Percentiles rank a stretch among this genome's conserved stretches.
These are phyloP conservation scores for Hypoxylon intermedium DNA, from an alignment of 495 filamentous ascomycete genomes.

Conservation along the genomic window DNA sequence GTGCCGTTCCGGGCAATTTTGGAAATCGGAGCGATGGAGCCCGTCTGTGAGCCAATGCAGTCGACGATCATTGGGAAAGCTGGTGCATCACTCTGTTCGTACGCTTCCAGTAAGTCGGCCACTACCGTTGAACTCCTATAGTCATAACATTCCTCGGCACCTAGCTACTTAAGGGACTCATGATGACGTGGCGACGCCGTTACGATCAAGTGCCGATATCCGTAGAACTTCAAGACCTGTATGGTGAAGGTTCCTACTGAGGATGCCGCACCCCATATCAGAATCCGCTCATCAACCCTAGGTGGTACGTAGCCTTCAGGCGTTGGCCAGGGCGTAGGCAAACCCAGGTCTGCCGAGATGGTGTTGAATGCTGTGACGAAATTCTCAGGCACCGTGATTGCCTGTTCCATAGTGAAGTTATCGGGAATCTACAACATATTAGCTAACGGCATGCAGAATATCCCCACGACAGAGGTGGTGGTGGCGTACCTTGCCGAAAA, in stretches of 20 bases:
- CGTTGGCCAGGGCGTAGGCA: slow-evolving; percentile 58
- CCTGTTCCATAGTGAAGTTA: slow-evolving; percentile 49
- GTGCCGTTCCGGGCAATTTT: slow-evolving; percentile 53
- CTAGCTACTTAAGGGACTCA: slow-evolving; percentile 46
- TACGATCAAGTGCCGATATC: slow-evolving; percentile 56
- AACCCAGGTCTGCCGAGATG: slow-evolving; percentile 49
- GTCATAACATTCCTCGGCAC: slow-evolving; percentile 56
- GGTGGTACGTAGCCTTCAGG: slow-evolving; percentile 43
- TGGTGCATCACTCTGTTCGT: slow-evolving; percentile 25
- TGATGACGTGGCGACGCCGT: slow-evolving; percentile 57
- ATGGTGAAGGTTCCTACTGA: slow-evolving; percentile 58
- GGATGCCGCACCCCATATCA: slow-evolving; percentile 63
- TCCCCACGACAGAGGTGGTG: neutral
- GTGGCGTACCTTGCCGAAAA: slow-evolving; percentile 42
- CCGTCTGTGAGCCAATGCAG: slow-evolving; percentile 58
- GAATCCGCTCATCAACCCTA: slow-evolving; percentile 43
- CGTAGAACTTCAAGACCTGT: slow-evolving; percentile 58
- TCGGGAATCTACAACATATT: slow-evolving; percentile 44
- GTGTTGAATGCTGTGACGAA: slow-evolving; percentile 61
- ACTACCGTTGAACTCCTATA: slow-evolving; percentile 50
- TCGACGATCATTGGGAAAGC: slow-evolving; percentile 56
- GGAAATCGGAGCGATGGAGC: slow-evolving; percentile 50
- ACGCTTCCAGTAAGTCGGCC: slow-evolving; percentile 41
- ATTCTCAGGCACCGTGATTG: slow-evolving; percentile 59
- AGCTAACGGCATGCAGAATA: neutral